Percentiles rank a stretch among this genome's conserved stretches.
These are phyloP conservation scores for Schwanniomyces etchellsii DNA, from an alignment of 1,139 yeast genomes.

Conservation along the genomic window DNA sequence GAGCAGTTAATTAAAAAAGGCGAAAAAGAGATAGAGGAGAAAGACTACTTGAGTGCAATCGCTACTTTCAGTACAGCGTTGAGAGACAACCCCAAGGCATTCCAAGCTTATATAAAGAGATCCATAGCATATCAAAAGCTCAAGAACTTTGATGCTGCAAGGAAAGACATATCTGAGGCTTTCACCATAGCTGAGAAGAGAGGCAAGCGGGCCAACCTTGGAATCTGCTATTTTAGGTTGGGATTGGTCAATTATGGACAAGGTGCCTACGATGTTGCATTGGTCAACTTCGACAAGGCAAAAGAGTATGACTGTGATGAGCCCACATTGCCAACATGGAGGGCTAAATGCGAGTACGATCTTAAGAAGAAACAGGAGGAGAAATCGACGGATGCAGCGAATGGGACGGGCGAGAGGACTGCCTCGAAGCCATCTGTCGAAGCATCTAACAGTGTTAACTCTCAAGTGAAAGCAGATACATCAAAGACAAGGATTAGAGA, in stretches of 20 bases:
- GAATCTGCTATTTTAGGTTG: constrained; percentile 54
- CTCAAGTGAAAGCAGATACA: constrained; percentile 27
- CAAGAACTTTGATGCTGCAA: constrained; percentile 44
- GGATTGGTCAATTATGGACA: constrained; percentile 46
- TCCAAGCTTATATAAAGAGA: constrained; percentile 47
- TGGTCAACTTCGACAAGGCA: constrained; percentile 45
- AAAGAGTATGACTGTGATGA: constrained; percentile 42
- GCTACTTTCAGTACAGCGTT: constrained; percentile 25
- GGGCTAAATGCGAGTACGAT: constrained; percentile 36
- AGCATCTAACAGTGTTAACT: constrained; percentile 25
- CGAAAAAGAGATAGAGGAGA: constrained; percentile 21
- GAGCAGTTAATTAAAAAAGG: constrained; percentile 33
- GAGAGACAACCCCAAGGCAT: constrained; percentile 40
- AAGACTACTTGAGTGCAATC: constrained; percentile 35
- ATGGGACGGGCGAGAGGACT: constrained; percentile 10
- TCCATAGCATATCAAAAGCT: constrained; percentile 53
- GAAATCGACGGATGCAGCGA: constrained; percentile 8
- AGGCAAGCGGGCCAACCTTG: constrained; percentile 50
- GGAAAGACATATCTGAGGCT: constrained; percentile 51
- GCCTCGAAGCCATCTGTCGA: constrained; percentile 18
- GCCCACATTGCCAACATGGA: constrained; percentile 47
- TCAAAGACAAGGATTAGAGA: constrained; percentile 45
- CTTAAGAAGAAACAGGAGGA: constrained; percentile 15
- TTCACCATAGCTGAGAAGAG: constrained; percentile 45
- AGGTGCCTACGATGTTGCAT: constrained; percentile 44